Evolutionary conservation across 1,284 basidiomycete species (phyloP), one percentile per base, ranked within the genome.

Genomic region (Ustilago shanxiensis): DNA sequence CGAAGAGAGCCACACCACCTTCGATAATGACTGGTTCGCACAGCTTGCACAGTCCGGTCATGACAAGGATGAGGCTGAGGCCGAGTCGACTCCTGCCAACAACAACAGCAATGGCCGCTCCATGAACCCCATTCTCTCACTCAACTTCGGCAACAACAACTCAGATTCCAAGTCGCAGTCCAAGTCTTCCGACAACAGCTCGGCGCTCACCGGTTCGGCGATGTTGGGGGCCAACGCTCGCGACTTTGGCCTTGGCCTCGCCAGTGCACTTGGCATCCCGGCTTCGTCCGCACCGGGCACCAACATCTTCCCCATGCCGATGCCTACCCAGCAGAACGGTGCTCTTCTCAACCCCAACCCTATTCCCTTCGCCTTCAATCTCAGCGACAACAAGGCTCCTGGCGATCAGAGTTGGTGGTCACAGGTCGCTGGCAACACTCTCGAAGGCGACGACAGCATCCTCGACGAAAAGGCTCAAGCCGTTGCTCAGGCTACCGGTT

Each of bases 301-400:
- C 63, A 72, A 69, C 68, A 68, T 78, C 62, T 80, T 72, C 72
- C 73, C 76, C 45, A 77, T 81, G 68, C 76, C 79, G 22, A 76
- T 81, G 68, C 76, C 79, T 7, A 80, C 80, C 11, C 79, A 80
- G 53, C 76, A 82, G 69, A 82, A 83, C 68, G 80, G 79, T 33
- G 81, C 81, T 2, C 57, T 83, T 18, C 74, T 83, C 65, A 83
- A 83, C 66, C 81, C 81, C 39, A 83, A 83, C 60, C 81, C 81
- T 7, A 83, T 83, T 29, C 81, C 81, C 31, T 83, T 83, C 44
- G 75, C 80, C 10, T 80, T 83, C 80, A 83, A 82, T 59, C 73
- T 83, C 24, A 77, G 72, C 66, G 75, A 79, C 29, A 69, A 78
- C 61, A 72, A 72, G 35, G 52, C 56, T 52, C 73, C 71, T 4